Base-by-base conservation (phyloP, 192 early-diverging fungal species). In the Linnemannia schmuckeri region DNA sequence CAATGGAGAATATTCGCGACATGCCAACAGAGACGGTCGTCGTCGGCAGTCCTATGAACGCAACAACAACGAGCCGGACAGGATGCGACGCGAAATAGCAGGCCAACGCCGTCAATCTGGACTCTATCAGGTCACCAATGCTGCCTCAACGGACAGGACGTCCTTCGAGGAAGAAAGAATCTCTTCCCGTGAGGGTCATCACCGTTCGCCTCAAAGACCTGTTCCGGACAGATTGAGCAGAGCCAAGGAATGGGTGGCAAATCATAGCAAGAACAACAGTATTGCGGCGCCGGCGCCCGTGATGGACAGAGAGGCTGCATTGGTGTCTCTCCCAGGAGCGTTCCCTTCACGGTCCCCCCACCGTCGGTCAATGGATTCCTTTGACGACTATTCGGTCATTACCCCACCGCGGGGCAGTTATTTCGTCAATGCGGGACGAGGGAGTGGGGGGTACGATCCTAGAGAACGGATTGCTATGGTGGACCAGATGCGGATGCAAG, bases 241-340 rank as follows among this genome's bases (percentile, higher is more conserved):
- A 55, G 85, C 85, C 38, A 87, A 87, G 49, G 85, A 87, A 4
- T 87, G 85, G 85, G 79, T 87, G 8, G 85, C 85, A 4, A 81
- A 33, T 22, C 78, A 86, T 35, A 80, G 84, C 70, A 81, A 63
- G 37, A 81, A 81, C n/a, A 78, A 81, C 44, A 81, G 80, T 49
- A 40, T 85, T 47, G 61, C 77, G 15, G 30, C 30, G 3, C 55
- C 75, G 55, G 30, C 76, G n/a, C 46, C 74, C 10, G 37, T 70
- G 12, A 20, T 40, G 18, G 76, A 80, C 35, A 76, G 79, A 22
- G 85, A 75, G 6, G 52, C 49, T 20, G 47, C 35, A 13, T 52
- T 76, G 15, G 6, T 75, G 5, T 70, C 69, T 22, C 33, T 72
- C 5, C 85, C 85, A 40, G 85, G 76, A 10, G 44, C 76, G 13